These are phyloP conservation scores for Veloboletus limbatus DNA, from an alignment of 1,284 basidiomycete species.

Conservation along the genomic window DNA sequence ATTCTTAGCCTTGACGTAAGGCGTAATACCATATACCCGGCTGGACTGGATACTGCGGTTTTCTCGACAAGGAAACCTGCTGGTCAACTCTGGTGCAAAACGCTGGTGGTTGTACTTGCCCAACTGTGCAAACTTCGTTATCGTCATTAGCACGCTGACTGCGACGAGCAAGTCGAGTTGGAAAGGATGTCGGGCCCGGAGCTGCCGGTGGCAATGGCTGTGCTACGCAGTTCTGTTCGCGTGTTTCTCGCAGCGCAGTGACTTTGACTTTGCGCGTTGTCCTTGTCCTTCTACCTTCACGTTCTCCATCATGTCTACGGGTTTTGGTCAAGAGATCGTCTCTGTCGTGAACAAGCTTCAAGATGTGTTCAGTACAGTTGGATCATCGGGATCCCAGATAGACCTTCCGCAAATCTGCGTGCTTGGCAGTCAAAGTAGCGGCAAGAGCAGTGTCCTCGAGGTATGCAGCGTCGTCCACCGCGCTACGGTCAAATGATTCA, in stretches of 20 bases:
- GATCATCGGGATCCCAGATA: conserved; percentile 69
- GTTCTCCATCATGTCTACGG: conserved; percentile 49
- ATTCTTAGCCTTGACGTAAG: conserved; percentile 13
- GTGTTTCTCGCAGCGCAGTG: conserved; percentile 24
- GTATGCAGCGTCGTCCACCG: conserved; percentile 38
- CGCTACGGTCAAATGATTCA: conserved; percentile 1
- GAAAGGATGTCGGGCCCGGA: not conserved
- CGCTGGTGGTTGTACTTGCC: not conserved
- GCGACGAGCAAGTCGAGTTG: not conserved
- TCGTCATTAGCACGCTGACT: not conserved
- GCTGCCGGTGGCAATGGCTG: conserved; percentile 26
- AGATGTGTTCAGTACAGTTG: conserved; percentile 82
- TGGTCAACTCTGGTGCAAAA: not conserved
- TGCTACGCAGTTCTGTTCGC: conserved; percentile 24
- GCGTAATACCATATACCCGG: not conserved
- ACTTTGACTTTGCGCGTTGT: conserved; percentile 2
- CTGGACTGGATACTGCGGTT: conserved; percentile 7
- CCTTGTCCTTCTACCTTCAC: conserved; percentile 19
- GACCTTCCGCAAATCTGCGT: conserved; percentile 88
- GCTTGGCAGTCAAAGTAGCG: conserved; percentile 81
- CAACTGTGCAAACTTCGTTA: not conserved
- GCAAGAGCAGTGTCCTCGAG: conserved; percentile 86
- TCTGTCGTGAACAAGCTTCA: conserved; percentile 79
- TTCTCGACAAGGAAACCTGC: not conserved
- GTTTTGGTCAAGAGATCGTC: conserved; percentile 77